phyloP scores from a whole-genome alignment of 2,329 filamentous ascomycete genomes.

The Phialocephala sp. region DNA sequence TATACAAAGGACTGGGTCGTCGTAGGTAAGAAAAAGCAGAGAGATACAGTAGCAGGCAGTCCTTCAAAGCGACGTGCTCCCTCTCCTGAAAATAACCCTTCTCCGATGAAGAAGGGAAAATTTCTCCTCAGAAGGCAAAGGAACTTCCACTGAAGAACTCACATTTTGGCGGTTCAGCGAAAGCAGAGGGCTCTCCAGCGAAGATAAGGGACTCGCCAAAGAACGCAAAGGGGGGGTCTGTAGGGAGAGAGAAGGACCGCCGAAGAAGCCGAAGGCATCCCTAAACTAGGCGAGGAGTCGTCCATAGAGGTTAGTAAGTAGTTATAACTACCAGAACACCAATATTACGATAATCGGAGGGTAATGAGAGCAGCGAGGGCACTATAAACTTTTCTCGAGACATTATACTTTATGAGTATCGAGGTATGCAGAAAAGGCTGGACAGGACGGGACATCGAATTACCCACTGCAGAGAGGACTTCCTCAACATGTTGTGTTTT shows the following conservation, averaged over 20 bases:
- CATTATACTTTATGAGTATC: not conserved
- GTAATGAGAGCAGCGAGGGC: not conserved
- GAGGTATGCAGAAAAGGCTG: not conserved
- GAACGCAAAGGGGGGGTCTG: too few species aligned
- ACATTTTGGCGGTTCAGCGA: not conserved
- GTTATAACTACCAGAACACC: too few species aligned
- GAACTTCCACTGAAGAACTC: not conserved
- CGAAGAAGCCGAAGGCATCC: too few species aligned
- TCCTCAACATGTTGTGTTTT: not conserved
- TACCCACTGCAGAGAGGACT: not conserved
- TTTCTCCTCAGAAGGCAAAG: not conserved
- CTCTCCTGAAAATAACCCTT: not conserved
- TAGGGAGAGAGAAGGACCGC: too few species aligned
- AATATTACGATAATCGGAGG: too few species aligned
- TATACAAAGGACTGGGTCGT: not conserved
- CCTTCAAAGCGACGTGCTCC: not conserved
- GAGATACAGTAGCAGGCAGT: not conserved
- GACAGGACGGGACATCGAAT: not conserved
- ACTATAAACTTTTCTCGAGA: not conserved
- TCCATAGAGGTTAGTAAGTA: too few species aligned
- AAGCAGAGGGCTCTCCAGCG: not conserved
- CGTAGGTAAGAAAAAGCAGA: not conserved
- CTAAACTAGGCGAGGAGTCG: too few species aligned
- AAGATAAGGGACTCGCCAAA: too few species aligned
- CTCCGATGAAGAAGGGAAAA: not conserved